Evolutionary conservation across 2,329 filamentous ascomycete genomes (phyloP), one percentile per base, ranked within the genome.

Genomic region (Aspergillus pseudoviridinutans): DNA sequence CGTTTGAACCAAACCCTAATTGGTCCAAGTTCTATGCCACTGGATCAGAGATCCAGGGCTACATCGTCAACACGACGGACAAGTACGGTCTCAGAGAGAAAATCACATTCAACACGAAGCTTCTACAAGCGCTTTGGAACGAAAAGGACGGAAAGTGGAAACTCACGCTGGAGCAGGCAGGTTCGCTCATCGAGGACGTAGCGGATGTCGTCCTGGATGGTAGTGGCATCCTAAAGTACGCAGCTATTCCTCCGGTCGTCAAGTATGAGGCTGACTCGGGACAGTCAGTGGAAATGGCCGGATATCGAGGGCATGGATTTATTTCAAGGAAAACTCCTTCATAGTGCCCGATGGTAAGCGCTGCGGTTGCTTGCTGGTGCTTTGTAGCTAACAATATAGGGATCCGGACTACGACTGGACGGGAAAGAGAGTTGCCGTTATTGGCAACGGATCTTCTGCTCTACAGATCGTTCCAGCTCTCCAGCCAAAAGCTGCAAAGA

Each of bases 1-100:
- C 72, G 1, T 79, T 74, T 53, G 72, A 75, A 5, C 74, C 75
- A 2, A 78, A 78, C 32, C 75, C 75, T 1, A 66, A 75, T 32
- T 78, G 76, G 76, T 71, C 67, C 2, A 68, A 70, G 3, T 73
- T 76, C 35, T 78, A 76, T 54, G 73, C 72, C 4, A 66, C 62
- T 5, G 74, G 74, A 1, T 58, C 63, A 12, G 76, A 78, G 57
- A 79, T 79, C 41, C 68, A 70, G 12, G 68, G 74, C n/a, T 79
- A 79, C 59, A 74, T 78, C 67, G 66, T 72, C 52, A 55, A 61
- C 0, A 69, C 68, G 5, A 74, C 75, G 12, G 68, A 64, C 49
- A 78, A 78, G 57, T 75, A 75, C 57, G 65, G 72, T 35, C 69
- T 78, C 0, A 72, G 74, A 46, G 65, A 71, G 17, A 68, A 74